Conservation (phyloP, 495 filamentous ascomycete genomes). For the Penicillium goetzii region DNA sequence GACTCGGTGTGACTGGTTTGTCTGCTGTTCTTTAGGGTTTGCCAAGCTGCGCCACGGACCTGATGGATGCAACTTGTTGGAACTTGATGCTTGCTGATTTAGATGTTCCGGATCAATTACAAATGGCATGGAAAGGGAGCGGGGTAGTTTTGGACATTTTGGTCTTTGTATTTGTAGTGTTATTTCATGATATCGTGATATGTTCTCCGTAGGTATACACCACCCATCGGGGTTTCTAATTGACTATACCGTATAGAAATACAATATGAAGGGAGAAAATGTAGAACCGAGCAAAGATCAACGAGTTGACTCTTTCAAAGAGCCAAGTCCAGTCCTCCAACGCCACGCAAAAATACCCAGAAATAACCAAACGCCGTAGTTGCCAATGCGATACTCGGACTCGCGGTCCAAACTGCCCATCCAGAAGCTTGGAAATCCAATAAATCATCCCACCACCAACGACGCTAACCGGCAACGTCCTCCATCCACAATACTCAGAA, state of each 20-base stretch:
- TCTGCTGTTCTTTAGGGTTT: too few relatives aligned
- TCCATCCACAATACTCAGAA: constrained; percentile 36
- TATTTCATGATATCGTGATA: background rate
- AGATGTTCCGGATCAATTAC: background rate
- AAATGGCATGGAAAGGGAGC: too few relatives aligned
- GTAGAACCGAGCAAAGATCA: background rate
- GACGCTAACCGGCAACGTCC: constrained; percentile 14
- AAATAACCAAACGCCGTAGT: background rate
- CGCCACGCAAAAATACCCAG: background rate
- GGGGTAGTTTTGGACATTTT: background rate
- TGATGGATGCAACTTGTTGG: too few relatives aligned
- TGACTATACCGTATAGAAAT: background rate
- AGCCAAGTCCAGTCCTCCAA: background rate
- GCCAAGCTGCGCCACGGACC: too few relatives aligned
- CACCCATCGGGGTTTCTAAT: background rate
- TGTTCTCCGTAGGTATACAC: background rate
- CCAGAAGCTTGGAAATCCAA: background rate
- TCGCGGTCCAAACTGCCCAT: background rate
- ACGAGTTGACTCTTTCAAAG: background rate
- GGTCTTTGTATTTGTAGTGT: background rate
- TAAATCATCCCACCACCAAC: constrained; percentile 6
- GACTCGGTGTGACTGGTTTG: background rate
- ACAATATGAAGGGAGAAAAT: background rate
- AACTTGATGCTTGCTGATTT: background rate
- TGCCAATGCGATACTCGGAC: background rate